phyloP scores from a whole-genome alignment of 192 early-diverging fungal genomes.

The Diversispora epigaea region DNA sequence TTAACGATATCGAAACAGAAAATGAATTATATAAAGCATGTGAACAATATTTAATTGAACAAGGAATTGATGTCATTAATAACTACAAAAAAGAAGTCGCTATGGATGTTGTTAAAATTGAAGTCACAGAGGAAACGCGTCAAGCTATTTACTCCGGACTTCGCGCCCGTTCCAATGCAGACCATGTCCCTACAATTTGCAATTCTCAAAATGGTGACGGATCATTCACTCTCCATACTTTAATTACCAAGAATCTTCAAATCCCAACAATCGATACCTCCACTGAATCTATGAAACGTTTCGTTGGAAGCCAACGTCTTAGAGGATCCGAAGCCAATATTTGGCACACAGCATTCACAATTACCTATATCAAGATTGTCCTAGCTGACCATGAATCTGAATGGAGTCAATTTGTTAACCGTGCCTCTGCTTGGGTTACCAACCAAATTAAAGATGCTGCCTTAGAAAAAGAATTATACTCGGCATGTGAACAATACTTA shows the following conservation, averaged over 20 bases:
- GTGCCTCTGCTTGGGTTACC: neutral
- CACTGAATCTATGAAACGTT: neutral
- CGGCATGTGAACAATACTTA: conserved; percentile 12
- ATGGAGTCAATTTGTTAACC: neutral
- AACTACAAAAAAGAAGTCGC: neutral
- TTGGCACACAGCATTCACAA: conserved; percentile 6
- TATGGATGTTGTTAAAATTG: neutral
- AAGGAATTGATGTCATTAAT: neutral
- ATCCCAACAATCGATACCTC: neutral
- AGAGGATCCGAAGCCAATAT: neutral
- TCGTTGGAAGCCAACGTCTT: neutral
- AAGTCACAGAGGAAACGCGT: neutral
- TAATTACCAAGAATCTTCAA: conserved; percentile 6
- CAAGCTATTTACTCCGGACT: neutral
- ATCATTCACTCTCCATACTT: neutral
- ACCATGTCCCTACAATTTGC: neutral
- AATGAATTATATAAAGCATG: neutral
- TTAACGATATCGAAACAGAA: neutral
- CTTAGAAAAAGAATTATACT: conserved; percentile 13
- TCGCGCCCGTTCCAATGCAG: neutral
- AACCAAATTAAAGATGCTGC: neutral
- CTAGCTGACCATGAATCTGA: neutral
- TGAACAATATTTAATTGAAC: conserved; percentile 1
- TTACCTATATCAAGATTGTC: conserved; percentile 9
- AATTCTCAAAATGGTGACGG: neutral